These are phyloP conservation scores for Takakia lepidozioides DNA, from an alignment of 225 moss, liverwort and hornwort genomes.

Conservation along the genomic window DNA sequence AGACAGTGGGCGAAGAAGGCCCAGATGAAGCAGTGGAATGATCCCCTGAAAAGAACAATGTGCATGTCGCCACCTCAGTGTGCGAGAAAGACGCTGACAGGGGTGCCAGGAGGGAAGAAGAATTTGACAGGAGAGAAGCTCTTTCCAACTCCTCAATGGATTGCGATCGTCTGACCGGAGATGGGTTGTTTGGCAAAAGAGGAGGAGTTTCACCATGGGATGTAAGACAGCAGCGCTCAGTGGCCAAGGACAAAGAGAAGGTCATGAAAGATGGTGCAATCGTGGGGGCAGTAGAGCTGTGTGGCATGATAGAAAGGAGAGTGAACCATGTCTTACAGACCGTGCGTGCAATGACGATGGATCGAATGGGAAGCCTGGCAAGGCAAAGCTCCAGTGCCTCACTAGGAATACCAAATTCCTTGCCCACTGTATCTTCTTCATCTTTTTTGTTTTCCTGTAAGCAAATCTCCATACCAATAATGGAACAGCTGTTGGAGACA, in stretches of 20 bases:
- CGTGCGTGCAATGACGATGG: conserved; percentile 1
- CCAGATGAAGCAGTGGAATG: too few relatives aligned
- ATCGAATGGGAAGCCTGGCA: conserved; percentile 4
- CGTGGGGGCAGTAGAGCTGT: not conserved
- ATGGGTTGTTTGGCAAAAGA: not conserved
- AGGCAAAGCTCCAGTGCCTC: conserved; percentile 1
- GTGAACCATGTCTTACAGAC: conserved; percentile 1
- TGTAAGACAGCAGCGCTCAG: not conserved
- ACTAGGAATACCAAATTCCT: not conserved
- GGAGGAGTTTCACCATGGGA: not conserved
- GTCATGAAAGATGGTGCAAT: not conserved
- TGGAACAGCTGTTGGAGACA: too few relatives aligned
- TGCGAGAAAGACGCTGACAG: too few relatives aligned
- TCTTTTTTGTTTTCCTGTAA: too few relatives aligned
- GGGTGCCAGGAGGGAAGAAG: not conserved
- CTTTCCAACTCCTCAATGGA: not conserved
- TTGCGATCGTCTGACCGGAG: not conserved
- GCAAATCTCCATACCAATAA: too few relatives aligned
- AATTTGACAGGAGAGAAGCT: not conserved
- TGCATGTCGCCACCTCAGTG: too few relatives aligned
- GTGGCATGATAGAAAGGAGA: not conserved
- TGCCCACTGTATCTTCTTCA: too few relatives aligned
- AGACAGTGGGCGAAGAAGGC: too few relatives aligned
- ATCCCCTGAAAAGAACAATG: too few relatives aligned
- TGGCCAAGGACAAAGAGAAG: not conserved